Evolutionary conservation across 108 stramenopile genomes (phyloP), one percentile per base, ranked within the genome.

Genomic region (Nannochloropsis salina): DNA sequence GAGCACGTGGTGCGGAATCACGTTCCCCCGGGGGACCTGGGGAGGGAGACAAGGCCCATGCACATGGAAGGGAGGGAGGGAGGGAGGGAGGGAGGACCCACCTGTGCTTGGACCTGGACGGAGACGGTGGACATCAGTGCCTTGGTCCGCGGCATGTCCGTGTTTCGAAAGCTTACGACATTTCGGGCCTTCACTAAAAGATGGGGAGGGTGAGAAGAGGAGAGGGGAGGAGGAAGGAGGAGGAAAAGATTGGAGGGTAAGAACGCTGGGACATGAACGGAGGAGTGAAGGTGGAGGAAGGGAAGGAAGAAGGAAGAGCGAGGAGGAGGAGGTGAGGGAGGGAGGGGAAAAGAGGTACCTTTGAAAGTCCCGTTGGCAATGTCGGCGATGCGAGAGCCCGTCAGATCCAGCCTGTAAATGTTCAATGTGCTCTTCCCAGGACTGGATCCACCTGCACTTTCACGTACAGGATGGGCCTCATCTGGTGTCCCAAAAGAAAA

Each of bases 381-480:
- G 10, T 51, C 47, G 12, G 47, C 47, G 47, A 51, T 51, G 10
- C 47, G 47, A 9, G 47, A 51, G 47, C 47, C 47, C 47, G 47
- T 51, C 10, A 51, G 47, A 9, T 51, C 47, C 10, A 51, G 47
- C 47, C 12, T 51, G 47, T 51, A 51, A 12, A 51, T 51, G 47
- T 51, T 51, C 10, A 51, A 12, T 9, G 47, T 51, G 47, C 47
- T 51, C 47, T 51, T 51, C 47, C 47, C 47, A 11, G 47, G 47
- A 12, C 83, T 9, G 83, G 83, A 11, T 44, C 41, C 22, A 84
- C 83, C 15, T 41, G 9, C 9, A 84, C 83, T 43, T 42, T 84
- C 10, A 84, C 83, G 51, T 84, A 84, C 9, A 84, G 41, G 45
- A 84, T 22, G 41, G 83, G 83, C 22, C 9, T 22, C 44, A 84